A percentile compares a stretch with the other conserved stretches of the same genome.
These are phyloP conservation scores for Ilyonectria robusta DNA, from an alignment of 2,329 filamentous ascomycete genomes.

Conservation along the genomic window DNA sequence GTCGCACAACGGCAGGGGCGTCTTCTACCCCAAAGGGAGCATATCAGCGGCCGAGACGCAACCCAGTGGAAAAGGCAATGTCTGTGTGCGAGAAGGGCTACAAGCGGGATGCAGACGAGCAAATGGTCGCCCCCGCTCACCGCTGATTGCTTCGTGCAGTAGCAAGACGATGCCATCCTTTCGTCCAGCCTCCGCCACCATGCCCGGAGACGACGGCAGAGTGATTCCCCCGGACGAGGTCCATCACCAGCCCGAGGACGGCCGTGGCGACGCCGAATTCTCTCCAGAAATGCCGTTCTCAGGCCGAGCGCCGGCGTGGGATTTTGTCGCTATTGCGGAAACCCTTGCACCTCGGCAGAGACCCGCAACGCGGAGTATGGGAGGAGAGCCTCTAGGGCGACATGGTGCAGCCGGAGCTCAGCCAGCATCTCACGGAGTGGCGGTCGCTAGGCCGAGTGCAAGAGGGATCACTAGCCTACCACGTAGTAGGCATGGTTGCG, in stretches of 20 bases:
- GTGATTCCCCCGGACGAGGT: slow-evolving; percentile 18
- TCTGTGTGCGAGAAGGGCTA: slow-evolving; percentile 25
- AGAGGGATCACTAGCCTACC: slow-evolving; percentile 22
- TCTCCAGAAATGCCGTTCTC: slow-evolving; percentile 28
- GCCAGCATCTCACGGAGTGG: slow-evolving; percentile 32
- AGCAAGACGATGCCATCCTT: slow-evolving; percentile 19
- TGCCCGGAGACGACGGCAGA: slow-evolving; percentile 25
- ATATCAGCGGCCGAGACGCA: slow-evolving; percentile 31
- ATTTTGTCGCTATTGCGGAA: slow-evolving; percentile 28
- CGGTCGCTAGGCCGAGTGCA: slow-evolving; percentile 32
- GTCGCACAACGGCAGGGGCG: slow-evolving; percentile 25
- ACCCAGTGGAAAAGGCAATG: slow-evolving; percentile 34
- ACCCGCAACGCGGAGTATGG: slow-evolving; percentile 33
- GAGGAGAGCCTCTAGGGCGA: slow-evolving; percentile 24
- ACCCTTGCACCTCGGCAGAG: slow-evolving; percentile 31
- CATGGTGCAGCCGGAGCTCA: slow-evolving; percentile 34
- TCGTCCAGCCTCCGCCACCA: slow-evolving; percentile 28
- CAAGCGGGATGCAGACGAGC: slow-evolving; percentile 25
- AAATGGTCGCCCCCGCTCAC: slow-evolving; percentile 33
- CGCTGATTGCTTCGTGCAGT: slow-evolving; percentile 33
- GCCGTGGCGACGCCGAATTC: slow-evolving; percentile 27
- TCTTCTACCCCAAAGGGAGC: slow-evolving; percentile 20
- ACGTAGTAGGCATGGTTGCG: slow-evolving; percentile 14
- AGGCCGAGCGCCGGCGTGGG: slow-evolving; percentile 31
- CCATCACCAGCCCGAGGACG: slow-evolving; percentile 22